A percentile compares a stretch with the other conserved stretches of the same genome.
phyloP scores from a whole-genome alignment of 495 filamentous ascomycete species.

The Xylaria grammica region DNA sequence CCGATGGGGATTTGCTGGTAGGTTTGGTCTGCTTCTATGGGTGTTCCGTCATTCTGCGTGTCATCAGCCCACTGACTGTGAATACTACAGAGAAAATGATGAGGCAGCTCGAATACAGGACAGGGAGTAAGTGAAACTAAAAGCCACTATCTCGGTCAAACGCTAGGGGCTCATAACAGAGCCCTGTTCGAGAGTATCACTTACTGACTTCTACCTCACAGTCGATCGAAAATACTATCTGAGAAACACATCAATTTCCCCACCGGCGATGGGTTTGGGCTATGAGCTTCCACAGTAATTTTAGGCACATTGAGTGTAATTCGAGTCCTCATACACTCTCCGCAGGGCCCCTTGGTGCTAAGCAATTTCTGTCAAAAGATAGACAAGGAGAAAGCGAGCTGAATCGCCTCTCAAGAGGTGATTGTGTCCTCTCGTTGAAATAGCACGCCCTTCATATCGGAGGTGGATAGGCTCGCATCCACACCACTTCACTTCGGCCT shows the following conservation, averaged over 20 bases:
- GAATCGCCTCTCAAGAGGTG: too few relatives aligned
- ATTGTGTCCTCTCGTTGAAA: too few relatives aligned
- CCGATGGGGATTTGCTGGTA: conserved; percentile 40
- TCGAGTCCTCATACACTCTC: background rate
- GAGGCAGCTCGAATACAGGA: conserved; percentile 34
- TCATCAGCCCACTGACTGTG: conserved; percentile 5
- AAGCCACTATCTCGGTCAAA: background rate
- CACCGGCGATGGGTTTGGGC: conserved; percentile 26
- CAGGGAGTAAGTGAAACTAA: conserved; percentile 20
- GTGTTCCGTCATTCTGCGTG: background rate
- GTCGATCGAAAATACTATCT: conserved; percentile 33
- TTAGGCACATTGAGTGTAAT: background rate
- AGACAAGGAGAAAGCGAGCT: too few relatives aligned
- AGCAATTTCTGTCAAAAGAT: too few relatives aligned
- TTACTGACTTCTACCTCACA: background rate
- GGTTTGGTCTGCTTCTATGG: conserved; percentile 14
- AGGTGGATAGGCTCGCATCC: too few relatives aligned
- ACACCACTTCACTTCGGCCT: too few relatives aligned
- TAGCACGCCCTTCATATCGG: too few relatives aligned
- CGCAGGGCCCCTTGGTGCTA: background rate
- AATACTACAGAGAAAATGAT: conserved; percentile 36
- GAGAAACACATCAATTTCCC: conserved; percentile 28
- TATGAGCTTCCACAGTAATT: conserved; percentile 1
- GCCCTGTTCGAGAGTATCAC: background rate
- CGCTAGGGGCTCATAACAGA: background rate